A percentile compares a stretch with the other conserved stretches of the same genome.
phyloP scores from a whole-genome alignment of 1,284 basidiomycete species.

The Trichosporon sp. region DNA sequence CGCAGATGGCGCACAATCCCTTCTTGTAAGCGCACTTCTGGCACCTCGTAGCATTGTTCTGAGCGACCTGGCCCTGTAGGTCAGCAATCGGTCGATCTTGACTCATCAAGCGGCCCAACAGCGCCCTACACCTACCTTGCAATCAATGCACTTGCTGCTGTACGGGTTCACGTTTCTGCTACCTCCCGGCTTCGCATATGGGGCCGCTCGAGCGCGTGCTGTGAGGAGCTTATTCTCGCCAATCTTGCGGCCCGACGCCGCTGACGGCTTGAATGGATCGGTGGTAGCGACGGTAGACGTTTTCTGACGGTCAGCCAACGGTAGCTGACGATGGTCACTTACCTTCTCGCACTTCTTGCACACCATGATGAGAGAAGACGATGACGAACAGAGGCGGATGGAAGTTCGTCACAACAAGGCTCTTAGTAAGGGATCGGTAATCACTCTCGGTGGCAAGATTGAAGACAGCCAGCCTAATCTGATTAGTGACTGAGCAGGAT shows the following conservation, averaged over 20 bases:
- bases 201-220: conserved; percentile 33
- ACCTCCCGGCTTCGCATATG: conserved; percentile 36
- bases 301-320: conserved; percentile 32
- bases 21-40: conserved; percentile 50
- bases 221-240: conserved; percentile 49
- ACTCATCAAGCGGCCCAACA: not conserved
- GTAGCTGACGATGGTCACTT: not conserved
- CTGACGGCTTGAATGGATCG: conserved; percentile 39
- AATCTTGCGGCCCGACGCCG: conserved; percentile 37
- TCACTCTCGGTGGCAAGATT: not conserved
- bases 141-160: conserved; percentile 47
- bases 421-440: not conserved
- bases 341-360: conserved; percentile 51
- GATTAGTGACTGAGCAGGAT: not conserved
- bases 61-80: conserved; percentile 33
- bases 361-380: conserved; percentile 47
- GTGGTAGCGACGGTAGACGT: conserved; percentile 40
- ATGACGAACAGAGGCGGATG: too few species aligned
- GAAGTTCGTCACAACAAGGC: not conserved
- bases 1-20: conserved; percentile 48
- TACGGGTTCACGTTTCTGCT: conserved; percentile 36
- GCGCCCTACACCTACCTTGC: conserved; percentile 33
- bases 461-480: not conserved
- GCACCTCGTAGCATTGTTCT: conserved; percentile 46
- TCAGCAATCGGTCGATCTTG: not conserved